A percentile compares a stretch with the other conserved stretches of the same genome.
Conservation (phyloP, 495 filamentous ascomycete species). For the Aspergillus conjunctus region DNA sequence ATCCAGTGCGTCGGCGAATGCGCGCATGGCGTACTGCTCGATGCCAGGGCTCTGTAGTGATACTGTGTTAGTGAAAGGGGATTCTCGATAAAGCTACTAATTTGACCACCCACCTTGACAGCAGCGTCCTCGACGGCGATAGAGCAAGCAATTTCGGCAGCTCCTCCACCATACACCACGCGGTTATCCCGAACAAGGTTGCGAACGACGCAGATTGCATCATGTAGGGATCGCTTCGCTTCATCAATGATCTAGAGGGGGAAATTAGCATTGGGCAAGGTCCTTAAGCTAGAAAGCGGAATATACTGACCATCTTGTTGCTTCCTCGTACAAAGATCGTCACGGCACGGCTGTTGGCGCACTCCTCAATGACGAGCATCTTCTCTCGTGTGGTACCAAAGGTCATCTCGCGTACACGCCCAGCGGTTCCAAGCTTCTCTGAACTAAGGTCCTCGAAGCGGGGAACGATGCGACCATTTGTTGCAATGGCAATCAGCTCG, state of each 20-base stretch:
- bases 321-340: constrained; percentile 95
- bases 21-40: constrained; percentile 98
- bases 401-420: constrained; percentile 88
- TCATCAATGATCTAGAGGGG: constrained; percentile 87
- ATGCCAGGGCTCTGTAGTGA: constrained; percentile 74
- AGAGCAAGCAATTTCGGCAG: constrained; percentile 97
- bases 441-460: constrained; percentile 91
- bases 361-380: constrained; percentile 99
- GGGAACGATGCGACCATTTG: constrained; percentile 95
- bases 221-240: constrained; percentile 94
- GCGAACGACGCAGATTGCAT: constrained; percentile 95
- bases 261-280: constrained; percentile 28
- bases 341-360: constrained; percentile 94
- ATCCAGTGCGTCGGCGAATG: constrained; percentile 94
- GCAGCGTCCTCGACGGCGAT: constrained; percentile 94
- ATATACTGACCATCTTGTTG: constrained; percentile 90
- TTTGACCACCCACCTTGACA: constrained; percentile 61
- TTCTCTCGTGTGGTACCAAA: constrained; percentile 98
- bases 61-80: constrained; percentile 9
- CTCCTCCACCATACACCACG: constrained; percentile 97
- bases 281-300: neutral
- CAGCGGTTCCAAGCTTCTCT: constrained; percentile 88
- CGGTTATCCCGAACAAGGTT: constrained; percentile 96
- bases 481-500: constrained; percentile 97
- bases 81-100: neutral